phyloP scores from a whole-genome alignment of 768 basidiomycete species.

The Tricholoma flavovirens region DNA sequence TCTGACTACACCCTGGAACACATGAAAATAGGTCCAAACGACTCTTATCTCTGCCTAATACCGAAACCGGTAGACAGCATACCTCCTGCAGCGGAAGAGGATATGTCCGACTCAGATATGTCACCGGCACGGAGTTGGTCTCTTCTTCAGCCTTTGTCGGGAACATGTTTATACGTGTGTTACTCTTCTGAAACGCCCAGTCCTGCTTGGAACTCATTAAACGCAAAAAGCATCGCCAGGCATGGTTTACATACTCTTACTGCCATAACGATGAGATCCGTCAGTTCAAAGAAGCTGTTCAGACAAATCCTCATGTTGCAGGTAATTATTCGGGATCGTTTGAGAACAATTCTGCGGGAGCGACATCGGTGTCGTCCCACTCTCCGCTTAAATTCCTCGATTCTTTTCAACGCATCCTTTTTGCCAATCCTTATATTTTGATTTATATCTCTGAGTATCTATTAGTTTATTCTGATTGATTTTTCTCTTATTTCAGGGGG shows the following conservation, averaged over 20 bases:
- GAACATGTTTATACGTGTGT: conserved; percentile 82
- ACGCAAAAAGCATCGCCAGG: conserved; percentile 63
- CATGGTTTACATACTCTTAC: conserved; percentile 97
- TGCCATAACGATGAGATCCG: conserved; percentile 94
- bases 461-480: conserved; percentile 8
- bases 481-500: conserved; percentile 41
- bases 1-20: conserved; percentile 55
- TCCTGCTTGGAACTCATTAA: conserved; percentile 27
- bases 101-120: conserved; percentile 46
- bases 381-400: conserved; percentile 3
- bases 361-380: background rate
- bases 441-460: conserved; percentile 5
- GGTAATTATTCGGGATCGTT: conserved; percentile 39
- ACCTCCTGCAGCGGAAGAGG: conserved; percentile 41
- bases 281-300: conserved; percentile 85
- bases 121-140: conserved; percentile 78
- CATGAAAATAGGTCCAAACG: conserved; percentile 66
- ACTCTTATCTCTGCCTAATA: conserved; percentile 74
- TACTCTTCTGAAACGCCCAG: conserved; percentile 20
- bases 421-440: conserved; percentile 7
- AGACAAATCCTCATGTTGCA: conserved; percentile 56
- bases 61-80: conserved; percentile 53
- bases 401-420: conserved; percentile 6
- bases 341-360: background rate
- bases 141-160: conserved; percentile 71